Percentiles rank a stretch among this genome's conserved stretches.
These are phyloP conservation scores for Fusarium secorum DNA, from an alignment of 2,329 filamentous ascomycete genomes.

Conservation along the genomic window DNA sequence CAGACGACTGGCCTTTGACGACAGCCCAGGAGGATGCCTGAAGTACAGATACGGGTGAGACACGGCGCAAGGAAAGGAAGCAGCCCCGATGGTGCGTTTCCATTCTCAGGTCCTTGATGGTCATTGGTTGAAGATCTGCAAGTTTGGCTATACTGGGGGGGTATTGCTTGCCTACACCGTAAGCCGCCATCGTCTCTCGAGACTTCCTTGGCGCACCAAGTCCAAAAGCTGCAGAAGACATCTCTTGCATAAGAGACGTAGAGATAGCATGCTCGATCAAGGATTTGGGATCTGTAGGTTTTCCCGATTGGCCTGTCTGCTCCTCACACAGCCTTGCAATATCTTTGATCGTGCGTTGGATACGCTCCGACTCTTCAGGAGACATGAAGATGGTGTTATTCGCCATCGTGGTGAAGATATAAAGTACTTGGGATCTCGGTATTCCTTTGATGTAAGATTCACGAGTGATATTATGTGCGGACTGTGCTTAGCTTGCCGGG, in stretches of 20 bases:
- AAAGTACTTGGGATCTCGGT: rapidly evolving
- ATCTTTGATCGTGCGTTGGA: slow-evolving; percentile 38
- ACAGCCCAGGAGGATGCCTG: slow-evolving; percentile 43
- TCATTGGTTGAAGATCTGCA: slow-evolving; percentile 37
- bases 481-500: not conserved
- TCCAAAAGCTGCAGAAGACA: slow-evolving; percentile 36
- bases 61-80: slow-evolving; percentile 39
- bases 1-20: slow-evolving; percentile 39
- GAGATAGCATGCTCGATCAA: slow-evolving; percentile 41
- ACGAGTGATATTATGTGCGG: rapidly evolving
- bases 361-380: slow-evolving; percentile 42
- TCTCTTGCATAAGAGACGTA: slow-evolving; percentile 46
- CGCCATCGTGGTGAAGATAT: slow-evolving; percentile 15
- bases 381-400: slow-evolving; percentile 46
- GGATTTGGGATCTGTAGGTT: slow-evolving; percentile 24
- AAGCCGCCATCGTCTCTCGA: slow-evolving; percentile 40
- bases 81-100: slow-evolving; percentile 45
- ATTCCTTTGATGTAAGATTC: not conserved
- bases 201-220: slow-evolving; percentile 13
- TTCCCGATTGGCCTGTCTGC: slow-evolving; percentile 30
- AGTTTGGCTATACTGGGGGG: slow-evolving; percentile 34
- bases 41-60: slow-evolving; percentile 39
- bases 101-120: slow-evolving; percentile 37
- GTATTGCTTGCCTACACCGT: slow-evolving; percentile 42
- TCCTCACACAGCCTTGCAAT: slow-evolving; percentile 33